Conservation (phyloP, 163 green algal genomes). For the Chlorella variabilis region DNA sequence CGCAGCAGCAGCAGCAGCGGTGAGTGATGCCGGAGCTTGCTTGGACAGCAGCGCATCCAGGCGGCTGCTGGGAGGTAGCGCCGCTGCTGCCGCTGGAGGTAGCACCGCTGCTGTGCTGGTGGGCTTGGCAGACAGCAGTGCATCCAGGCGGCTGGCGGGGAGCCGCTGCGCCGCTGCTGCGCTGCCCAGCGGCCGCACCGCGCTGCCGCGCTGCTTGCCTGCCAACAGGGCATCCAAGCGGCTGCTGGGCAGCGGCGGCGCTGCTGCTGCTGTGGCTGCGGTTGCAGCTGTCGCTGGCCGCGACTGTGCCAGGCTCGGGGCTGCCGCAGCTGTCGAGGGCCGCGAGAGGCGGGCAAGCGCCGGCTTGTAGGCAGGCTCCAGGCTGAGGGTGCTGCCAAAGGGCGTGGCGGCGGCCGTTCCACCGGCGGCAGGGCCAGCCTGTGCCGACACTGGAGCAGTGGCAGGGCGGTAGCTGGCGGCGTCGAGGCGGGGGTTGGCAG, state of each 20-base stretch:
- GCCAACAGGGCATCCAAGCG: neutral
- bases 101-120: neutral
- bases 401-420: neutral
- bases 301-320: neutral
- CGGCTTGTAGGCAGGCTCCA: constrained; percentile 19
- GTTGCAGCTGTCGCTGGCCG: neutral
- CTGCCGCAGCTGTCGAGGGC: too few species aligned
- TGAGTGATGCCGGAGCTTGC: neutral
- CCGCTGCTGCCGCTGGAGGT: neutral
- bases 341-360: neutral
- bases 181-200: neutral
- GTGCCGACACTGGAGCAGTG: neutral
- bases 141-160: constrained; percentile 15
- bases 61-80: neutral
- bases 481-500: neutral
- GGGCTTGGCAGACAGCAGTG: neutral
- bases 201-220: neutral
- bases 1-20: too few species aligned
- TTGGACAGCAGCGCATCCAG: neutral
- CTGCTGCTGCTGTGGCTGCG: neutral
- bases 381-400: neutral
- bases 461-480: neutral
- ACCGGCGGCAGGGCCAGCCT: neutral
- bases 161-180: too few species aligned
- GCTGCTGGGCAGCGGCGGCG: neutral